Conservation (phyloP, 345 rosid species). For the Lepidium didymum region DNA sequence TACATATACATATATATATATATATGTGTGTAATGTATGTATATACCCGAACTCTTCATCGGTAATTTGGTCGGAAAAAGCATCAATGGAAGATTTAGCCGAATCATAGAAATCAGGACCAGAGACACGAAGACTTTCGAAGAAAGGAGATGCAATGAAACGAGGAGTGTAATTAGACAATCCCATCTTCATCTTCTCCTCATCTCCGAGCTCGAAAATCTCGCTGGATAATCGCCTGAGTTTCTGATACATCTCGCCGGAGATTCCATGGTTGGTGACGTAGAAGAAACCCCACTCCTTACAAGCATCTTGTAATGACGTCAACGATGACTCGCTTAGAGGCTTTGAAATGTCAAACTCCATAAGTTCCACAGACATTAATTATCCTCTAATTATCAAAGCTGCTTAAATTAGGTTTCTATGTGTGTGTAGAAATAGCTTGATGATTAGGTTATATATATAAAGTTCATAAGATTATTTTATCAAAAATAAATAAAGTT, state of each 20-base stretch:
- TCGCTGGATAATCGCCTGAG: constrained; percentile 35
- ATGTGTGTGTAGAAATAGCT: not conserved
- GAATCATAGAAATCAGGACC: constrained; percentile 68
- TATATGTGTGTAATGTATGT: not conserved
- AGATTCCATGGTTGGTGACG: constrained; percentile 61
- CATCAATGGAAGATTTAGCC: constrained; percentile 42
- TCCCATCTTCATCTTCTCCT: constrained; percentile 57
- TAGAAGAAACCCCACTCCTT: constrained; percentile 72
- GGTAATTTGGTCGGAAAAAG: constrained; percentile 33
- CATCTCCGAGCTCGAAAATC: constrained; percentile 39
- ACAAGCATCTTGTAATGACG: constrained; percentile 59
- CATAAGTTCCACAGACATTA: constrained; percentile 41
- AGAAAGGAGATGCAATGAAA: constrained; percentile 86
- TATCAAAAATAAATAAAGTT: not conserved
- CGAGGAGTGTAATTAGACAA: constrained; percentile 61
- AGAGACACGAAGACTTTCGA: constrained; percentile 64
- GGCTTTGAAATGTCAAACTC: constrained; percentile 63
- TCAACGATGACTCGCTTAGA: constrained; percentile 28
- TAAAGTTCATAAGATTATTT: not conserved
- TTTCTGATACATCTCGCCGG: constrained; percentile 36
- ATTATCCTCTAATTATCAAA: not conserved
- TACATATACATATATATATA: not conserved
- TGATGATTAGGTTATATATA: not conserved
- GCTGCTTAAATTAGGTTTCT: too few relatives aligned
- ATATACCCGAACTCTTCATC: constrained; percentile 49